A percentile compares a stretch with the other conserved stretches of the same genome.
phyloP scores from a whole-genome alignment of 2,329 filamentous ascomycete species.

The Talaromyces sp. region DNA sequence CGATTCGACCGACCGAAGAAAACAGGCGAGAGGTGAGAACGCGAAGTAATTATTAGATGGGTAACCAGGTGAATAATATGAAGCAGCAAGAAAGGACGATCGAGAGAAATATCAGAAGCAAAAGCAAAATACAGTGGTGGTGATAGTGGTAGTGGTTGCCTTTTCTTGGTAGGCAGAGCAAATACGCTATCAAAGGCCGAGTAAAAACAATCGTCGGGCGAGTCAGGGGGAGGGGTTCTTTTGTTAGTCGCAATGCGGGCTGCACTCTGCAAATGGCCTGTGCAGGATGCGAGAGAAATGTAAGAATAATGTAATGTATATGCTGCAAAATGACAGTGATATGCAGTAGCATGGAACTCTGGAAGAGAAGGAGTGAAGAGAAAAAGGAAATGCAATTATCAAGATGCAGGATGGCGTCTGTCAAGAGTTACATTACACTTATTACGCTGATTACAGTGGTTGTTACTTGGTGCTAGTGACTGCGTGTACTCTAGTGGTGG shows the following conservation, averaged over 20 bases:
- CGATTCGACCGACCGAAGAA: neutral
- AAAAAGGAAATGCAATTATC: neutral
- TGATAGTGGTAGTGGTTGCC: neutral
- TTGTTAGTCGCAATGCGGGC: neutral
- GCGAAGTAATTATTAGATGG: neutral
- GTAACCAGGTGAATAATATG: neutral
- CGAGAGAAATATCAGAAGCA: neutral
- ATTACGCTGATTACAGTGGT: too few relatives aligned
- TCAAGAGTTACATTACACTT: neutral
- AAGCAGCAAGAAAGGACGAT: neutral
- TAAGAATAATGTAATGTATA: neutral
- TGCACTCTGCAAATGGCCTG: neutral
- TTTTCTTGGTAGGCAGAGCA: neutral
- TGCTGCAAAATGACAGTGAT: neutral
- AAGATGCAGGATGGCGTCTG: slow-evolving; percentile 2
- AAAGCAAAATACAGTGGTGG: neutral
- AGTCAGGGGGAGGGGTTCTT: slow-evolving; percentile 3
- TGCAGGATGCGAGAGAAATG: neutral
- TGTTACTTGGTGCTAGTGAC: neutral
- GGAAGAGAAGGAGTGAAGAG: neutral
- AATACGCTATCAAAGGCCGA: neutral
- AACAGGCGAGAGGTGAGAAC: neutral
- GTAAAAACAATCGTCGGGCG: slow-evolving; percentile 4
- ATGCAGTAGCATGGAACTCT: neutral
- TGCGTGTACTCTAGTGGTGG: neutral